phyloP scores from a whole-genome alignment of 2,329 filamentous ascomycete genomes.

The Blastomyces percursus region DNA sequence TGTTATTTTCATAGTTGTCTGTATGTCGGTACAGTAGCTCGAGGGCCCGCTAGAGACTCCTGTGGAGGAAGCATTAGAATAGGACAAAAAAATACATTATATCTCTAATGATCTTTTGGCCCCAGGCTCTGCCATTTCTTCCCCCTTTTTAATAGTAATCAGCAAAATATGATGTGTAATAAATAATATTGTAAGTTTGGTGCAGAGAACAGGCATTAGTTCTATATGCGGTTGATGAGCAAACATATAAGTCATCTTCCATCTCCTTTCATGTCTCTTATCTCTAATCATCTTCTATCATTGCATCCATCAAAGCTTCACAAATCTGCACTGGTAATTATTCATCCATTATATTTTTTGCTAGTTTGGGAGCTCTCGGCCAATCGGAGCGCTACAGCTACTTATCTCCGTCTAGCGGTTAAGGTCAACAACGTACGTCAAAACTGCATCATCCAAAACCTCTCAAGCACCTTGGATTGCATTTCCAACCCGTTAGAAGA shows the following conservation, averaged over 20 bases:
- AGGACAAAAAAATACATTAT: slow-evolving; percentile 1
- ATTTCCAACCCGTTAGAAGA: not conserved
- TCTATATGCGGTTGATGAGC: not conserved
- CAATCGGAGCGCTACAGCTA: slow-evolving; percentile 4
- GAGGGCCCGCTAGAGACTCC: not conserved
- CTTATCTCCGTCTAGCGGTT: slow-evolving; percentile 2
- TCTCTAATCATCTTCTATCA: not conserved
- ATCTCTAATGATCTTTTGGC: not conserved
- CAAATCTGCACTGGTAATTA: not conserved
- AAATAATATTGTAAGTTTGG: not conserved
- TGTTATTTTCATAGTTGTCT: slow-evolving; percentile 5
- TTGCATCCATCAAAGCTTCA: not conserved
- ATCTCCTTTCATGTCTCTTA: not conserved
- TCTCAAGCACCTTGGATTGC: not conserved
- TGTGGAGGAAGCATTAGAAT: not conserved
- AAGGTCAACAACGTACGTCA: slow-evolving; percentile 3
- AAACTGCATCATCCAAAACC: not conserved
- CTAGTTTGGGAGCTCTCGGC: not conserved
- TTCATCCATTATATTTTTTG: not conserved
- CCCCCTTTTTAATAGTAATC: not conserved
- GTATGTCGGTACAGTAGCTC: not conserved
- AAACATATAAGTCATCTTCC: not conserved
- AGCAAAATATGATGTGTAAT: not conserved
- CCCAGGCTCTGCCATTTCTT: not conserved
- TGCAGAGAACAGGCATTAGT: not conserved